These are phyloP conservation scores for Intubia oerlemansii DNA, from an alignment of 2,329 filamentous ascomycete genomes.

Conservation along the genomic window DNA sequence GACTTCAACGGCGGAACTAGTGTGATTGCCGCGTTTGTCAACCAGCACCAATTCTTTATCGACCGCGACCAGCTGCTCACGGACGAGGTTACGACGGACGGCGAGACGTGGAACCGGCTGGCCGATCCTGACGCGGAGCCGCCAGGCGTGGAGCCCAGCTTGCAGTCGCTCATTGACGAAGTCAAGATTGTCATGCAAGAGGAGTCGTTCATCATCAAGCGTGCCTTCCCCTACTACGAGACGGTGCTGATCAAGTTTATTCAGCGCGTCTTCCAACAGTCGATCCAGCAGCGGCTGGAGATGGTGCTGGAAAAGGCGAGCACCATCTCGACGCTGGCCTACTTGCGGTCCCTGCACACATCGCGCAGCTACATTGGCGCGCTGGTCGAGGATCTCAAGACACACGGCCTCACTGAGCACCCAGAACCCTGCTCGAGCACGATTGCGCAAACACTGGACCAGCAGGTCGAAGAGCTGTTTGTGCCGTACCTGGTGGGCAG, in stretches of 20 bases:
- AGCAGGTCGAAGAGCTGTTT: constrained; percentile 59
- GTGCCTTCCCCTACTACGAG: constrained; percentile 90
- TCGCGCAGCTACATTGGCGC: constrained; percentile 74
- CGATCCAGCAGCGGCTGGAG: constrained; percentile 86
- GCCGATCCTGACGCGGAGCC: constrained; percentile 88
- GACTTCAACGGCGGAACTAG: constrained; percentile 94
- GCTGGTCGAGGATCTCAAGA: constrained; percentile 80
- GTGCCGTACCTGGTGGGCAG: constrained; percentile 48
- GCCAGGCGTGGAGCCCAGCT: constrained; percentile 72
- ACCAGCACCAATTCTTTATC: constrained; percentile 98
- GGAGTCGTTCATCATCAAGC: constrained; percentile 89
- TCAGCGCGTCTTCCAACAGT: constrained; percentile 93
- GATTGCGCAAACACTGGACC: constrained; percentile 54
- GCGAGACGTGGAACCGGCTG: constrained; percentile 69
- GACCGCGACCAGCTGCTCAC: constrained; percentile 80
- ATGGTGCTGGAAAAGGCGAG: constrained; percentile 91
- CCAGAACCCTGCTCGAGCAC: constrained; percentile 78
- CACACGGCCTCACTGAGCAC: constrained; percentile 85
- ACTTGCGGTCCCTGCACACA: constrained; percentile 74
- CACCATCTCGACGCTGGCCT: constrained; percentile 77
- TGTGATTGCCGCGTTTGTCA: constrained; percentile 90
- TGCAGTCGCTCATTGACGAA: constrained; percentile 85
- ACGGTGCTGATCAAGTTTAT: constrained; percentile 84
- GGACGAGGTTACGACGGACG: constrained; percentile 60
- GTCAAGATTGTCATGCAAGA: constrained; percentile 92